These are phyloP conservation scores for Botryotinia calthae DNA, from an alignment of 2,329 filamentous ascomycete species.

Conservation along the genomic window DNA sequence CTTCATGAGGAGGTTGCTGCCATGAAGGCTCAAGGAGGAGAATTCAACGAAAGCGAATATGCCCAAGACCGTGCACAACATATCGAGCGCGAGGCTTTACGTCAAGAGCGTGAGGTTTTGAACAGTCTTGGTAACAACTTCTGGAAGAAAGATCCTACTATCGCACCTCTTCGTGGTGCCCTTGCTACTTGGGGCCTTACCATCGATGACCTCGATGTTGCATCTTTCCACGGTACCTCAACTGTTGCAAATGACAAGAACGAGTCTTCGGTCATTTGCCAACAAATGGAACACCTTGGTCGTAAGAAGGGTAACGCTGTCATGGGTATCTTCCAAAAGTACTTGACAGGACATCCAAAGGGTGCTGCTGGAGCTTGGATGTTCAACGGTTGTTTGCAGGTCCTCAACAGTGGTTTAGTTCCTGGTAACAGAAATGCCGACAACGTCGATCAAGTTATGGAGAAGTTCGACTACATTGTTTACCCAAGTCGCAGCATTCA, in stretches of 20 bases:
- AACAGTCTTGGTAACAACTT: constrained; percentile 96
- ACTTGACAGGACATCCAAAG: constrained; percentile 97
- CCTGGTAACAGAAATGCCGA: constrained; percentile 98
- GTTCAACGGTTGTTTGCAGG: constrained; percentile 97
- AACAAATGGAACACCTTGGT: constrained; percentile 92
- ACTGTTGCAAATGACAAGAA: constrained; percentile 99
- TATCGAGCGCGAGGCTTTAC: constrained; percentile 80
- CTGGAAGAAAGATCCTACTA: constrained; percentile 93
- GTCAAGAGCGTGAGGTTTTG: constrained; percentile 91
- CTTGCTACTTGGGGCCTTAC: constrained; percentile 98
- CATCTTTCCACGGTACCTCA: constrained; percentile 98
- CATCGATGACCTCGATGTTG: constrained; percentile 90
- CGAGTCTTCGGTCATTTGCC: constrained; percentile 94
- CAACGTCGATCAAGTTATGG: constrained; percentile 94
- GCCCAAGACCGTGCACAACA: constrained; percentile 79
- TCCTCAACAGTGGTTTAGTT: constrained; percentile 89
- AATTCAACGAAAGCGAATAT: constrained; percentile 81
- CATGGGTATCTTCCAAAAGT: constrained; percentile 98
- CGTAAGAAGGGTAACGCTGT: constrained; percentile 95
- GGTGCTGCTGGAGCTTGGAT: constrained; percentile 99
- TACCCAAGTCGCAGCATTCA: constrained; percentile 95
- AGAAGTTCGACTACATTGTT: constrained; percentile 96
- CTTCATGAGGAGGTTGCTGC: constrained; percentile 89
- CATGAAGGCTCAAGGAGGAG: constrained; percentile 76
- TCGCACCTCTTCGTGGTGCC: constrained; percentile 92